Evolutionary conservation across 352 stramenopile species (phyloP).

Genomic region (Aphanomyces cochlioides): DNA sequence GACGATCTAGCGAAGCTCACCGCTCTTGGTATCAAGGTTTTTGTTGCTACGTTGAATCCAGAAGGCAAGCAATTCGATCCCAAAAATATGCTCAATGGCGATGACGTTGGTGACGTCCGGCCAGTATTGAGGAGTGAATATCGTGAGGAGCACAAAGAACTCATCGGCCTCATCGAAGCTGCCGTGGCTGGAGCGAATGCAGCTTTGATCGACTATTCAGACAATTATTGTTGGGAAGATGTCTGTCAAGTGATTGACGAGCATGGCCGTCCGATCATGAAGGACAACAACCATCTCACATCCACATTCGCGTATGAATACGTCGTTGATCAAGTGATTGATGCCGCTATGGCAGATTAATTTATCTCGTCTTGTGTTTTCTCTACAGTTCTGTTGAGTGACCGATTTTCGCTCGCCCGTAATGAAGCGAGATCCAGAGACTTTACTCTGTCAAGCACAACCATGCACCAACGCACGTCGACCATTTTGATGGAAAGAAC

Average conservation of each 20-base stretch:
- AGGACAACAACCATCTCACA: conserved; percentile 29
- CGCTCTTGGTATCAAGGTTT: conserved; percentile 21
- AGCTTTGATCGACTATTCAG: conserved; percentile 25
- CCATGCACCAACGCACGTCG: too few relatives aligned
- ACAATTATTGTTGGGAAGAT: conserved; percentile 30
- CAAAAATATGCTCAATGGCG: conserved; percentile 25
- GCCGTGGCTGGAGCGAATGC: conserved; percentile 14
- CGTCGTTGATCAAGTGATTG: conserved; percentile 24
- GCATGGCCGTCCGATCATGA: conserved; percentile 21
- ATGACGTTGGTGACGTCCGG: neutral
- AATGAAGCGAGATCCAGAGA: too few relatives aligned
- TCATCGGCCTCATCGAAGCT: conserved; percentile 11
- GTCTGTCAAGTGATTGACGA: conserved; percentile 28
- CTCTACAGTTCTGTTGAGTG: too few relatives aligned
- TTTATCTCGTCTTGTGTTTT: too few relatives aligned
- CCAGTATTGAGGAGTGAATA: conserved; percentile 13
- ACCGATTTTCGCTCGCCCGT: too few relatives aligned
- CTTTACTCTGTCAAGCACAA: too few relatives aligned
- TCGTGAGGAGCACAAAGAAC: neutral
- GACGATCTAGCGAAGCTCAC: conserved; percentile 7
- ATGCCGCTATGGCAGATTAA: neutral
- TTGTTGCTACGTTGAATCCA: conserved; percentile 26
- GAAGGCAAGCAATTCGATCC: conserved; percentile 24
- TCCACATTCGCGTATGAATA: conserved; percentile 26
- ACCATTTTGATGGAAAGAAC: too few relatives aligned